phyloP scores from a whole-genome alignment of 768 basidiomycete species.

The Tephrocybe sp. region DNA sequence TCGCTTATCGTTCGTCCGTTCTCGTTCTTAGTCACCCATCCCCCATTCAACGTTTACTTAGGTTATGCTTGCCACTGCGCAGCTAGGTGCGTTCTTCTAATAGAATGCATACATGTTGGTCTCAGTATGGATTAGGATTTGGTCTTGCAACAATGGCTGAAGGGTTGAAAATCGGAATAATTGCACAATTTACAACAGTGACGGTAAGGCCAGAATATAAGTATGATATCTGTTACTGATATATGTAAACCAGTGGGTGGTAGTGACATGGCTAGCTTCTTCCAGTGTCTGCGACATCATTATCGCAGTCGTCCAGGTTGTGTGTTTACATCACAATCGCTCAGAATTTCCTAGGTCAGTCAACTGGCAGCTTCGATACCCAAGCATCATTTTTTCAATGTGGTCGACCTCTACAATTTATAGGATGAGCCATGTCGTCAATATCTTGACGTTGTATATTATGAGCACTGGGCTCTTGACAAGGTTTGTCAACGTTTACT shows the following conservation, averaged over 20 bases:
- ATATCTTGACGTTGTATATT: neutral
- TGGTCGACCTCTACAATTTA: neutral
- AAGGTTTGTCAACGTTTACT: neutral
- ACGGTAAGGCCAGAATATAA: neutral
- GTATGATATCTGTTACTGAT: neutral
- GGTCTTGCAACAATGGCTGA: neutral
- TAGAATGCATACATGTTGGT: neutral
- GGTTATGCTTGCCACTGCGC: neutral
- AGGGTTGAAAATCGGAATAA: neutral
- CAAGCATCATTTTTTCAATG: neutral
- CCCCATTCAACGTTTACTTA: neutral
- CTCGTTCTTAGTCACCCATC: neutral
- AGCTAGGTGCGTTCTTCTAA: neutral
- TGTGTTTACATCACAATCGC: neutral
- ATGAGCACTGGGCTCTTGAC: constrained; percentile 3
- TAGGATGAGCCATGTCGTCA: neutral
- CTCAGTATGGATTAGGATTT: neutral
- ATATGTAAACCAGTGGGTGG: neutral
- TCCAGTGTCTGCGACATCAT: neutral
- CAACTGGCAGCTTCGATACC: too few relatives aligned
- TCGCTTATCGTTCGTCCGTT: neutral
- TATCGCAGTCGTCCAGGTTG: neutral
- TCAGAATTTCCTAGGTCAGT: neutral
- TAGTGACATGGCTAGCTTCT: neutral
- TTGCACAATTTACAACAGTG: neutral